A percentile compares a stretch with the other conserved stretches of the same genome.
Evolutionary conservation across 2,329 filamentous ascomycete species (phyloP).

Genomic region (Fusarium begoniae): DNA sequence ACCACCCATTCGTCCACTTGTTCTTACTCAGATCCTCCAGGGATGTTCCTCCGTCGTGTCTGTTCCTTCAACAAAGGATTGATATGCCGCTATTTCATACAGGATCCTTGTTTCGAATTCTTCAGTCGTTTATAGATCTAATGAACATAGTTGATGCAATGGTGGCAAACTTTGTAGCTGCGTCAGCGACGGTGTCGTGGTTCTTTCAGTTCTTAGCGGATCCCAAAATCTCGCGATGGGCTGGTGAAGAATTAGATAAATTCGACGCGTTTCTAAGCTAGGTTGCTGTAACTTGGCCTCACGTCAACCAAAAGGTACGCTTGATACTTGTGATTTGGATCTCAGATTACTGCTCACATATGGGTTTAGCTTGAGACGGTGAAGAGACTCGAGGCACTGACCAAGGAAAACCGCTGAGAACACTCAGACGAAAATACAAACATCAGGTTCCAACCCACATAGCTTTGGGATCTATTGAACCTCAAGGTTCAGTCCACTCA

Average conservation of each 20-base stretch:
- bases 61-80: background rate
- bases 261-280: background rate
- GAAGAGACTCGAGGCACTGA: background rate
- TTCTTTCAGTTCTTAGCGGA: background rate
- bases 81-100: background rate
- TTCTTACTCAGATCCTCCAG: background rate
- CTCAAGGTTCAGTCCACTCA: background rate
- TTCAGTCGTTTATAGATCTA: background rate
- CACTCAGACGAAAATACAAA: background rate
- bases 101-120: background rate
- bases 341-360: background rate
- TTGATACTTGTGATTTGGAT: fast-evolving
- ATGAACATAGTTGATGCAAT: background rate
- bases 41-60: background rate
- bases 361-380: background rate
- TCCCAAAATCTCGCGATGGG: background rate
- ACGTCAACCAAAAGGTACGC: background rate
- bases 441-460: fast-evolving
- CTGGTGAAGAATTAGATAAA: background rate
- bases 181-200: background rate
- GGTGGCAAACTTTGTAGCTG: background rate
- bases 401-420: background rate
- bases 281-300: background rate
- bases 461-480: background rate
- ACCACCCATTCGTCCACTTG: background rate